phyloP scores from a whole-genome alignment of 2,329 filamentous ascomycete genomes.

The Pseudogymnoascus sp. region DNA sequence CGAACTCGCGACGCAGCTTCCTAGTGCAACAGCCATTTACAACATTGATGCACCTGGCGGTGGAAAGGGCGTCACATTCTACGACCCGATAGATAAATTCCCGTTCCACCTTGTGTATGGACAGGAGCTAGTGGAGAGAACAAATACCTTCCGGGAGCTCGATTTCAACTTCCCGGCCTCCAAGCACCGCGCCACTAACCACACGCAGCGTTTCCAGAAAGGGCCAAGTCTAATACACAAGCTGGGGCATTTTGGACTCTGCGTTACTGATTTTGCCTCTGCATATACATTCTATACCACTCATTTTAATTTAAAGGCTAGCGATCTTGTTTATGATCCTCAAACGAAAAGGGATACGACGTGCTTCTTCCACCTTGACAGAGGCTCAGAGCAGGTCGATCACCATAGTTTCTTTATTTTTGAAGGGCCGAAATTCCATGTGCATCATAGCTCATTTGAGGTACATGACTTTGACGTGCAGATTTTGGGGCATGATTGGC shows the following conservation, averaged over 20 bases:
- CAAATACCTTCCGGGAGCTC: constrained; percentile 33
- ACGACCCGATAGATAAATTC: constrained; percentile 46
- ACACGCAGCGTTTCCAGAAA: constrained; percentile 44
- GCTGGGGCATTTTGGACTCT: constrained; percentile 47
- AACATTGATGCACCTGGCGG: constrained; percentile 46
- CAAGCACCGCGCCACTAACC: constrained; percentile 41
- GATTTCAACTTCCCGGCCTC: constrained; percentile 40
- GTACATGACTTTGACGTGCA: constrained; percentile 66
- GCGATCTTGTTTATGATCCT: constrained; percentile 29
- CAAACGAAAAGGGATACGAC: constrained; percentile 30
- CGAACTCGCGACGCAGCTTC: constrained; percentile 39
- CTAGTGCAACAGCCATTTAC: constrained; percentile 39
- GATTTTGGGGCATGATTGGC: constrained; percentile 61
- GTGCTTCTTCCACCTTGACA: constrained; percentile 47
- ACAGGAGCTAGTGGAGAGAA: constrained; percentile 35
- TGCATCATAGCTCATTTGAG: constrained; percentile 60
- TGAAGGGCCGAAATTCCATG: constrained; percentile 23
- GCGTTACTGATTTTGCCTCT: constrained; percentile 42
- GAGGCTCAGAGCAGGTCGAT: constrained; percentile 40
- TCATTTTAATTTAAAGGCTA: constrained; percentile 44
- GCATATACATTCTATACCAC: constrained; percentile 41
- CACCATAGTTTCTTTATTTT: constrained; percentile 48
- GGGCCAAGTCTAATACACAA: constrained; percentile 43
- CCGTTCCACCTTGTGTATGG: constrained; percentile 50
- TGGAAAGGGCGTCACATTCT: constrained; percentile 43